Evolutionary conservation across 2,329 filamentous ascomycete species (phyloP).

Genomic region (Colletotrichum spaethianum): DNA sequence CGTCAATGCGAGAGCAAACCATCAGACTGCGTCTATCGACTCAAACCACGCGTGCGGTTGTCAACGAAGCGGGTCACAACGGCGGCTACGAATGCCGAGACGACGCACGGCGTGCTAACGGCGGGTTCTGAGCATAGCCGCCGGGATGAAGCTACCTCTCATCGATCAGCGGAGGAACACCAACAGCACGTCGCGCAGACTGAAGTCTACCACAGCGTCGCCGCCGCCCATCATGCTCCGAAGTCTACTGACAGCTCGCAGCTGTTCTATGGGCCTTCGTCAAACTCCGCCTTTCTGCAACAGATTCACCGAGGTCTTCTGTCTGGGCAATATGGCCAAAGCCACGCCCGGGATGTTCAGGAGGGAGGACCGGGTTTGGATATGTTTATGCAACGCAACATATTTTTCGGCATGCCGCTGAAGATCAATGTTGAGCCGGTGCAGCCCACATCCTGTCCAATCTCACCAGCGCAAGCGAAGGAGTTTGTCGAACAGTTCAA

Average conservation of each 20-base stretch:
- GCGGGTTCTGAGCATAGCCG: constrained; percentile 5
- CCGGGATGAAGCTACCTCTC: constrained; percentile 12
- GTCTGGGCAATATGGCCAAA: constrained; percentile 39
- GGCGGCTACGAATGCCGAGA: constrained; percentile 53
- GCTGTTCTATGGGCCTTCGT: constrained; percentile 48
- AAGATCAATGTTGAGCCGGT: constrained; percentile 40
- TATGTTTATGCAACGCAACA: constrained; percentile 48
- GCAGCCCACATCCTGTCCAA: constrained; percentile 17
- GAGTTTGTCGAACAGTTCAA: constrained; percentile 44
- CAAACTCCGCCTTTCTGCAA: constrained; percentile 50
- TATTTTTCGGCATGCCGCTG: constrained; percentile 50
- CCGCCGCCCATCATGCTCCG: constrained; percentile 43
- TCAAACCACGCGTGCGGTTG: constrained; percentile 38
- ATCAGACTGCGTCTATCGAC: constrained; percentile 41
- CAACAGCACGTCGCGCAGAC: constrained; percentile 53
- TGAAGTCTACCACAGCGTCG: constrained; percentile 44
- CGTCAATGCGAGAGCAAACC: constrained; percentile 39
- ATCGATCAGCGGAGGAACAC: constrained; percentile 19
- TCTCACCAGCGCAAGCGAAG: constrained; percentile 41
- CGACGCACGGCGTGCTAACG: background rate
- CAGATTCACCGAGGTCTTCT: constrained; percentile 48
- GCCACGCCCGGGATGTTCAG: constrained; percentile 41
- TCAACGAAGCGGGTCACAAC: constrained; percentile 52
- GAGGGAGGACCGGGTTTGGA: constrained; percentile 48
- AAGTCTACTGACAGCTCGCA: constrained; percentile 45